A percentile compares a stretch with the other conserved stretches of the same genome.
Conservation (phyloP, 805 yeast species). For the Peterozyma toletana region DNA sequence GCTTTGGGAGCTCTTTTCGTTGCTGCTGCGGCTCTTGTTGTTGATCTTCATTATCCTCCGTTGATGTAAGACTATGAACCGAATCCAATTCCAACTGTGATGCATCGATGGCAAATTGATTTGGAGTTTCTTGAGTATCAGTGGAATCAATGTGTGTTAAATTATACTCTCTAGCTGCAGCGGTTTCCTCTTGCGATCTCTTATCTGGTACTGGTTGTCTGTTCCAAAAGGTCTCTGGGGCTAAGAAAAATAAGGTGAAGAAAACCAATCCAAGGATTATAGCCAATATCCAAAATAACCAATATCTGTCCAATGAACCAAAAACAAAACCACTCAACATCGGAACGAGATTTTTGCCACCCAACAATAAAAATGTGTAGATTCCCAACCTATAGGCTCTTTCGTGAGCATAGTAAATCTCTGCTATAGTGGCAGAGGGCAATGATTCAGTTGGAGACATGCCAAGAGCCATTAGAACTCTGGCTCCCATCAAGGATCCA, state of each 20-base stretch:
- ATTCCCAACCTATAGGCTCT: slow-evolving; percentile 39
- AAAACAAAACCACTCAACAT: slow-evolving; percentile 48
- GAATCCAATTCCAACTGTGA: neutral
- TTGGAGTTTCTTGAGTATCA: neutral
- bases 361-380: slow-evolving; percentile 46
- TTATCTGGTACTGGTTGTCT: slow-evolving; percentile 43
- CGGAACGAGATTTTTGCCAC: slow-evolving; percentile 54
- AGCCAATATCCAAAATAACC: slow-evolving; percentile 55
- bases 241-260: slow-evolving; percentile 40
- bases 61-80: slow-evolving; percentile 3
- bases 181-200: slow-evolving; percentile 39
- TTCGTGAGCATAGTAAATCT: slow-evolving; percentile 48
- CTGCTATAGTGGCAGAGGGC: slow-evolving; percentile 55
- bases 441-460: slow-evolving; percentile 55
- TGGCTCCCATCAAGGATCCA: slow-evolving; percentile 47
- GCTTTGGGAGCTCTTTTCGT: neutral
- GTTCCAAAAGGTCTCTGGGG: slow-evolving; percentile 62
- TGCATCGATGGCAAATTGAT: slow-evolving; percentile 2
- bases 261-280: slow-evolving; percentile 42
- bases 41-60: neutral
- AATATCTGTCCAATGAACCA: slow-evolving; percentile 40
- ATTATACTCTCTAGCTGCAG: slow-evolving; percentile 32
- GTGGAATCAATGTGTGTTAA: slow-evolving; percentile 8
- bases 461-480: slow-evolving; percentile 53
- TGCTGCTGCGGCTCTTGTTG: neutral